These are phyloP conservation scores for Podila epicladia DNA, from an alignment of 192 early-diverging fungal species.

Conservation along the genomic window DNA sequence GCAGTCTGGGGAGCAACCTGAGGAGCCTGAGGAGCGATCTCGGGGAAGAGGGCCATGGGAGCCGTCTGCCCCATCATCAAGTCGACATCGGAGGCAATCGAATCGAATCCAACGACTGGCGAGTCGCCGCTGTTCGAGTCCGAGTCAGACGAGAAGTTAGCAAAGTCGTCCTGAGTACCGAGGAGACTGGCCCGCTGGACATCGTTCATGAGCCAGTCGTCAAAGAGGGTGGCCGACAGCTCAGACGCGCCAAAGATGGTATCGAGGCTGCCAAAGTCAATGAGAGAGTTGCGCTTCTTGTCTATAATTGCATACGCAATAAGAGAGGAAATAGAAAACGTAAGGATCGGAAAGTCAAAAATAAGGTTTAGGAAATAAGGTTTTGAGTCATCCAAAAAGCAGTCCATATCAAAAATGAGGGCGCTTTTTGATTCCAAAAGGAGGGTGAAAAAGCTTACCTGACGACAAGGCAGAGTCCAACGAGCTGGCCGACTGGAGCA, in stretches of 20 bases:
- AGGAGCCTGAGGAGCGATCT: constrained; percentile 9
- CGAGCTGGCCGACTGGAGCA: constrained; percentile 46
- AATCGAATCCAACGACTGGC: constrained; percentile 44
- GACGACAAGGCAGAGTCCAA: constrained; percentile 33
- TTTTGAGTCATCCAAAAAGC: constrained; percentile 20
- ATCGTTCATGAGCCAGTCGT: constrained; percentile 64
- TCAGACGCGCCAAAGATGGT: constrained; percentile 12
- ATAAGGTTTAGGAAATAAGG: neutral
- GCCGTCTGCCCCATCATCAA: constrained; percentile 8
- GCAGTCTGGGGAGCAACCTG: neutral
- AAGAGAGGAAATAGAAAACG: neutral
- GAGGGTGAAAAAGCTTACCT: constrained; percentile 4
- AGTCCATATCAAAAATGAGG: constrained; percentile 20
- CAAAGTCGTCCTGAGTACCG: constrained; percentile 18
- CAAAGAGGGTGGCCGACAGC: constrained; percentile 49
- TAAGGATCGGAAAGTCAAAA: neutral
- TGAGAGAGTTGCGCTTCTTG: constrained; percentile 13
- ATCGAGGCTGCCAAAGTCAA: constrained; percentile 40
- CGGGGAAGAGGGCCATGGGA: constrained; percentile 42
- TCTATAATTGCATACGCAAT: neutral
- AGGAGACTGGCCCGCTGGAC: constrained; percentile 54
- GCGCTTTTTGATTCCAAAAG: neutral
- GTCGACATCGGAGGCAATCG: constrained; percentile 35
- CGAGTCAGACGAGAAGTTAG: constrained; percentile 27
- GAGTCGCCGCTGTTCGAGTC: constrained; percentile 29